phyloP scores from a whole-genome alignment of 108 stramenopile genomes.

The Stephanodiscus triporus region DNA sequence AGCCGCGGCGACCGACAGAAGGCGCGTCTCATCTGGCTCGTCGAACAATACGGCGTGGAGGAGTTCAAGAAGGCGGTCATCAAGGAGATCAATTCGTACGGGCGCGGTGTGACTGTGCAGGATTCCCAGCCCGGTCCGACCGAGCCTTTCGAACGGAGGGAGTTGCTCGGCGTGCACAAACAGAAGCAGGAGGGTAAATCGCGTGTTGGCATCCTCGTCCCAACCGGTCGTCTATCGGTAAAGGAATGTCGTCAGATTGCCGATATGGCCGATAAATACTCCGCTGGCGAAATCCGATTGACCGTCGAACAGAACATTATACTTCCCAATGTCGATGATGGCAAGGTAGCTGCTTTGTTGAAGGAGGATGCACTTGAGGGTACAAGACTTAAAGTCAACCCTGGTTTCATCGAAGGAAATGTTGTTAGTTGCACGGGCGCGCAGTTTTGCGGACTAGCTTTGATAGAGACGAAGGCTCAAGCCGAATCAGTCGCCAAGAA shows the following conservation, averaged over 20 bases:
- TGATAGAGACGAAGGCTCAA: conserved; percentile 90
- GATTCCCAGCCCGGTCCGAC: conserved; percentile 64
- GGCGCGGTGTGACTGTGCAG: conserved; percentile 65
- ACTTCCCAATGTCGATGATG: conserved; percentile 88
- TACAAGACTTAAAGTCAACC: conserved; percentile 63
- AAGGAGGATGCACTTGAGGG: conserved; percentile 62
- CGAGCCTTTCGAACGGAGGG: conserved; percentile 74
- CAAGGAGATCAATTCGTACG: conserved; percentile 72
- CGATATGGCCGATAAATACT: conserved; percentile 87
- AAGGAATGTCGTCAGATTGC: conserved; percentile 81
- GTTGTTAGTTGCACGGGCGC: conserved; percentile 95
- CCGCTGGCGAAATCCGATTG: conserved; percentile 87
- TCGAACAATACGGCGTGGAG: conserved; percentile 90
- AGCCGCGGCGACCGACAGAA: conserved; percentile 88
- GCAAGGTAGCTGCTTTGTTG: conserved; percentile 63
- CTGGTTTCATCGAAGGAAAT: conserved; percentile 85
- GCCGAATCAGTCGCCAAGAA: conserved; percentile 74
- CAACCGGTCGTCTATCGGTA: conserved; percentile 81
- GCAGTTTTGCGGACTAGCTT: conserved; percentile 90
- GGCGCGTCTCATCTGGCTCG: conserved; percentile 92
- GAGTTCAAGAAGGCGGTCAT: conserved; percentile 75
- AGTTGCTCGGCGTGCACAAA: conserved; percentile 87
- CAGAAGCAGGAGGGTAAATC: conserved; percentile 86
- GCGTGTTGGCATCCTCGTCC: conserved; percentile 88
- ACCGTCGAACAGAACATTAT: conserved; percentile 96